Conservation (phyloP, 768 basidiomycete species). For the Tulasnella sp. region DNA sequence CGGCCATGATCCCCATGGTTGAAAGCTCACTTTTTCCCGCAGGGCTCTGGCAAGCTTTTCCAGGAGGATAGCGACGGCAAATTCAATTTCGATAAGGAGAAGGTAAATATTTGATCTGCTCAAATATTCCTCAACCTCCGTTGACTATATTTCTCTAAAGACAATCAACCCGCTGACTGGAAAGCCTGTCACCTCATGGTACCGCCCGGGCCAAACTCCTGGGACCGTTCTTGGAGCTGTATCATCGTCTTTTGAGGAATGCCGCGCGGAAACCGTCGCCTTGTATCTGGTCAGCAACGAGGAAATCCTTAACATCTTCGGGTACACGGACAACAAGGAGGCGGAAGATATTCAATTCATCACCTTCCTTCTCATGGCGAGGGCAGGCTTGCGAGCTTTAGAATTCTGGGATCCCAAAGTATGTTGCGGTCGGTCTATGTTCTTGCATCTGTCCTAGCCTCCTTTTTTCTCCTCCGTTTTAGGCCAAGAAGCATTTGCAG, state of each 20-base stretch:
- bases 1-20: not conserved
- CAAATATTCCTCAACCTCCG: no score
- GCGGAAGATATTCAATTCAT: constrained; percentile 71
- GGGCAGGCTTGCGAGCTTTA: constrained; percentile 60
- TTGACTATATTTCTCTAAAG: constrained; percentile 29
- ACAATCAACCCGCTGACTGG: constrained; percentile 75
- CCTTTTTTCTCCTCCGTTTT: no score
- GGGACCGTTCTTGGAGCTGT: constrained; percentile 76
- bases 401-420: constrained; percentile 68
- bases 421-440: no score
- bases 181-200: constrained; percentile 68
- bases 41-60: constrained; percentile 60
- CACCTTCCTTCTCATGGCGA: constrained; percentile 78
- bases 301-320: constrained; percentile 72
- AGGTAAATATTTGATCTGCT: constrained; percentile 26
- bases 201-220: constrained; percentile 76
- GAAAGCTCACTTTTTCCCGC: not conserved
- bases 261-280: constrained; percentile 81
- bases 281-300: constrained; percentile 64
- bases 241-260: constrained; percentile 86
- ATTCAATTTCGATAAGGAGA: constrained; percentile 70
- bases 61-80: constrained; percentile 63
- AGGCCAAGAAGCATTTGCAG: constrained; percentile 70
- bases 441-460: no score
- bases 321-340: constrained; percentile 60